phyloP scores from a whole-genome alignment of 495 filamentous ascomycete species.

The Aspergillus leporis region DNA sequence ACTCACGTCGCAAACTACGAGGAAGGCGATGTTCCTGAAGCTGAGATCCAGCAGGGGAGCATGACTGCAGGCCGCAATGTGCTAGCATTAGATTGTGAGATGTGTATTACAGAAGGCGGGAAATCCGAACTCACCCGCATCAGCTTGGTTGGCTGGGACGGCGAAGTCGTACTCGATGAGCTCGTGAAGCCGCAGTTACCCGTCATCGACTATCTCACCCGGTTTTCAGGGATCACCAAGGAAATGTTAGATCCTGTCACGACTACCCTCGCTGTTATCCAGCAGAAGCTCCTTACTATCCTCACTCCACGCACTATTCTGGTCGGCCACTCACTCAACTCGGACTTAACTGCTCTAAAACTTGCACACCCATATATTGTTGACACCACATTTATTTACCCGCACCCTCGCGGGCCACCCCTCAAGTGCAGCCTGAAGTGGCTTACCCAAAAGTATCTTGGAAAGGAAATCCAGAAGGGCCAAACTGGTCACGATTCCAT shows the following conservation, averaged over 20 bases:
- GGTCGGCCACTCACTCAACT: conserved; percentile 88
- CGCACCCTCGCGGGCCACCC: conserved; percentile 74
- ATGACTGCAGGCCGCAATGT: conserved; percentile 82
- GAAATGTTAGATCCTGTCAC: conserved; percentile 76
- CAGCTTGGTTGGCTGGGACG: conserved; percentile 84
- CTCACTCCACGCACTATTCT: conserved; percentile 77
- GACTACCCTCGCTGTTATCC: conserved; percentile 83
- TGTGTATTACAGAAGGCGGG: conserved; percentile 80
- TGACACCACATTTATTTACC: conserved; percentile 85
- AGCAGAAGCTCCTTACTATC: conserved; percentile 69
- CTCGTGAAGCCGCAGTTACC: conserved; percentile 86
- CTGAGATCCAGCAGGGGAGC: conserved; percentile 74
- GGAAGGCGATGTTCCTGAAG: conserved; percentile 65
- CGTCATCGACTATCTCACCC: conserved; percentile 88
- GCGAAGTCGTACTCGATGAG: conserved; percentile 77
- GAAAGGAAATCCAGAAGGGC: conserved; percentile 82
- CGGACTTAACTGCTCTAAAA: conserved; percentile 80
- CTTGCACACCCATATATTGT: conserved; percentile 90
- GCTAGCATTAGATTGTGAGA: conserved; percentile 89
- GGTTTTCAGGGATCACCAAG: conserved; percentile 84
- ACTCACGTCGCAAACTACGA: conserved; percentile 65
- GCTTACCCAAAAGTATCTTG: conserved; percentile 76
- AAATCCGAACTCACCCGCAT: conserved; percentile 83
- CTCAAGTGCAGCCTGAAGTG: conserved; percentile 78
- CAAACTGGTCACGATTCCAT: conserved; percentile 82